Base-by-base conservation (phyloP, 1,284 basidiomycete species). In the Sporisorium sorghi region DNA sequence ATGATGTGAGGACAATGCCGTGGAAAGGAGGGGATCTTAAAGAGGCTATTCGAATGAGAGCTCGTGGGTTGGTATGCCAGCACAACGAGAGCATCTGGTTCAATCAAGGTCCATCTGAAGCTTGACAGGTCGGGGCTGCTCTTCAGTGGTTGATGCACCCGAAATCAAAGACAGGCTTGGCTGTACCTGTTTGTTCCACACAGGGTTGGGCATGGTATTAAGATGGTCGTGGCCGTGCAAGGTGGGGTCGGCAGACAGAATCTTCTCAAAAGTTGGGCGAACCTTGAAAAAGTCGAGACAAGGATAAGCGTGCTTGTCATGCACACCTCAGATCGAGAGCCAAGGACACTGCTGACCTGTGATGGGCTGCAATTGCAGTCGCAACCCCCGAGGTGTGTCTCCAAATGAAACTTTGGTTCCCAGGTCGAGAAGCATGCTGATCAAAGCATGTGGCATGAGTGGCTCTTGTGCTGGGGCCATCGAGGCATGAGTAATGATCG, bases 381-480 rank as follows among this genome's bases (percentile, higher is more conserved):
- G 33, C 23, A 30, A 30, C 17, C 35, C 37, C 15, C 33, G 33
- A 28, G 58, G 33, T 8, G 24, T 28, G 17, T 33, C 11, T 5
- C 42, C 4, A 7, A 52, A 60, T 14, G 32, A n/a, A n/a, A n/a
- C 17, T 8, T 11, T 30, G 7, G 58, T 47, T 43, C 52, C 59
- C 11, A 62, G 37, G 39, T 62, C 52, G 14, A 55, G 30, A 6
- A 49, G 52, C 24, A 62, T 26, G 46, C 28, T 43, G 19, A 62
- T 7, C 37, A 62, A 39, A 23, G 37, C 59, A 2, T 37, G n/a
- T n/a, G 44, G 24, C 2, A 46, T 62, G 3, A 56, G 37, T 42
- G 51, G 52, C 51, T 26, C 14, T 26, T 19, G 19, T 6, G 17
- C 11, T 5, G 39, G 23, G 1, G 57, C 40, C 1, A 21, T 14